Conservation (phyloP, 306 rosid species). For the cucumber (Cucumis sativus) region DNA sequence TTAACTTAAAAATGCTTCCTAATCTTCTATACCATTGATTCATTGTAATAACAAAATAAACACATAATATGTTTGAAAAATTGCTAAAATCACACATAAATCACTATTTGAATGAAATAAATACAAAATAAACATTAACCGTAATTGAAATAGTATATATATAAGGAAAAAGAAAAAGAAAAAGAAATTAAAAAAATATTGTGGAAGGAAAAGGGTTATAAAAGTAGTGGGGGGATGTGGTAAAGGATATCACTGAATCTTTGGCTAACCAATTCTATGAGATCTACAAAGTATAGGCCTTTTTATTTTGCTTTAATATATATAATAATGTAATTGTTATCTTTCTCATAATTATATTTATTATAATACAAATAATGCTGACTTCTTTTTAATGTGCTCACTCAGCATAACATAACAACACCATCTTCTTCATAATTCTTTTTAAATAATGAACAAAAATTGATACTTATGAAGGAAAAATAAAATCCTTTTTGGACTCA, state of each 20-base stretch:
- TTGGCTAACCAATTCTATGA: not conserved
- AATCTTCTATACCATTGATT: not conserved
- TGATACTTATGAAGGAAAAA: not conserved
- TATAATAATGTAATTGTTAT: no score
- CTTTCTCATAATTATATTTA: no score
- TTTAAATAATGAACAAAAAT: no score
- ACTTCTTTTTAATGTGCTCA: not conserved
- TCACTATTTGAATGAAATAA: no score
- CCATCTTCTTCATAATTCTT: no score
- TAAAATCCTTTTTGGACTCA: not conserved
- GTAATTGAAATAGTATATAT: no score
- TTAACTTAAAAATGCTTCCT: not conserved
- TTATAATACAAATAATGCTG: not conserved
- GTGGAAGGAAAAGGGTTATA: not conserved
- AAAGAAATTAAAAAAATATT: no score
- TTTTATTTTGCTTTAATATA: not conserved
- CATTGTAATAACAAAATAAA: no score
- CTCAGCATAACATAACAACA: not conserved
- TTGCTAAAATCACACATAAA: no score
- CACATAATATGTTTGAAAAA: no score
- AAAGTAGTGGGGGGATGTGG: not conserved
- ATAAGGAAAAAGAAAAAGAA: no score
- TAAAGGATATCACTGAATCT: not conserved
- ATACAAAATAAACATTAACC: no score
- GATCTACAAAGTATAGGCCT: not conserved